These are phyloP conservation scores for Penicillium sp. DNA, from an alignment of 2,329 filamentous ascomycete species.

Conservation along the genomic window DNA sequence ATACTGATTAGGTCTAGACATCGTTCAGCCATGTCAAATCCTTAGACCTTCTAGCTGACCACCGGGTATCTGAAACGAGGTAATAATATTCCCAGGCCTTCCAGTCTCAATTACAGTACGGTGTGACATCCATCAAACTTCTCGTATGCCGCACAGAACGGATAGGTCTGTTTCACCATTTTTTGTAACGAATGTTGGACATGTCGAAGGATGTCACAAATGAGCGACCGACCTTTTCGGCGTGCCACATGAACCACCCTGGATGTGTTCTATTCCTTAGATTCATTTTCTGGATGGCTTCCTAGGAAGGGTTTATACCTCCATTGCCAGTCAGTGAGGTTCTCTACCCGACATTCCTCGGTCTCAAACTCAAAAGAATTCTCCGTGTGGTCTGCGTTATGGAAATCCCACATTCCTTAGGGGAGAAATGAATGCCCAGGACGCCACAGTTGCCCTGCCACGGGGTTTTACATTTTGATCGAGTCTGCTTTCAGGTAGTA, in stretches of 20 bases:
- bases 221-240: background rate
- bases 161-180: background rate
- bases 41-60: background rate
- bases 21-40: too few relatives aligned
- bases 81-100: background rate
- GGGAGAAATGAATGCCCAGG: background rate
- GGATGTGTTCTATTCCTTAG: background rate
- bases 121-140: background rate
- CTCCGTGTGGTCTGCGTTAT: background rate
- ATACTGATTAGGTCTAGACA: background rate
- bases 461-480: background rate
- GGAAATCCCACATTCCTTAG: background rate
- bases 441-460: background rate
- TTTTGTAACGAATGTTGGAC: background rate
- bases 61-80: background rate
- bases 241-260: background rate
- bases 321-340: background rate
- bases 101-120: background rate
- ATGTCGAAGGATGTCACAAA: background rate
- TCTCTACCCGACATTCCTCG: background rate
- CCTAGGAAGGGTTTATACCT: background rate
- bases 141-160: background rate
- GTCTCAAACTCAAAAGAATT: background rate
- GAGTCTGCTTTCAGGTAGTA: background rate
- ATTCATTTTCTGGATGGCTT: background rate